Evolutionary conservation across 2,329 filamentous ascomycete species (phyloP), one percentile per base, ranked within the genome.

Genomic region (Fusarium musae): DNA sequence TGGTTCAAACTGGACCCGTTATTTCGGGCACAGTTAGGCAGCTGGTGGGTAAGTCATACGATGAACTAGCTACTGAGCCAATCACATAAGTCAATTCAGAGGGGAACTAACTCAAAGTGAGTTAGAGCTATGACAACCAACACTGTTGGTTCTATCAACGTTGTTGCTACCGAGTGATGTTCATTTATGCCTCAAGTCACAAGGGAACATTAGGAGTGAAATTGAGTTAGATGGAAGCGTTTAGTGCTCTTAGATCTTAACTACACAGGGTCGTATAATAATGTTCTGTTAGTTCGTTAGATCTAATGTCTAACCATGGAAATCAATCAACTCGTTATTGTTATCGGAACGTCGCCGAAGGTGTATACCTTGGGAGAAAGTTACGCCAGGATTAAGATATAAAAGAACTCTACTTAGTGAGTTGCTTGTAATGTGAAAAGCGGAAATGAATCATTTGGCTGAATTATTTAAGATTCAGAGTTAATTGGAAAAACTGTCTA

Each of bases 1-100:
- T 53, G 49, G 32, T 53, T 34, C 7, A 26, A 19, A n/a, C 32
- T 13, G 17, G 56, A 6, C 57, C 61, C 46, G 21, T 53, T 62
- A 21, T 53, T 61, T 21, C 34, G 52, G 57, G 62, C 32, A 61
- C 21, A n/a, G 16, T 44, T 46, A 62, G 56, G 43, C 62, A 62
- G 37, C 17, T 5, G 23, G 46, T 52, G 37, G 56, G 44, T 30
- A 46, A 3, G 36, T 63, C 34, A 6, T 44, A 12, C 46, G 39
- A 34, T 46, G 34, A 23, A 11, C 1, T 19, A 9, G 1, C 3
- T 1, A 1, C 19, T 39, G 3, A 3, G 2, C 59, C 43, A 61
- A 63, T 63, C 9, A 50, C 6, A 3, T n/a, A 0, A n/a, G 0
- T 1, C 23, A 30, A 36, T 26, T n/a, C 7, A 0, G 3, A 6